A percentile compares a stretch with the other conserved stretches of the same genome.
phyloP scores from a whole-genome alignment of 805 yeast species.

The Metschnikowia kofuensis region DNA sequence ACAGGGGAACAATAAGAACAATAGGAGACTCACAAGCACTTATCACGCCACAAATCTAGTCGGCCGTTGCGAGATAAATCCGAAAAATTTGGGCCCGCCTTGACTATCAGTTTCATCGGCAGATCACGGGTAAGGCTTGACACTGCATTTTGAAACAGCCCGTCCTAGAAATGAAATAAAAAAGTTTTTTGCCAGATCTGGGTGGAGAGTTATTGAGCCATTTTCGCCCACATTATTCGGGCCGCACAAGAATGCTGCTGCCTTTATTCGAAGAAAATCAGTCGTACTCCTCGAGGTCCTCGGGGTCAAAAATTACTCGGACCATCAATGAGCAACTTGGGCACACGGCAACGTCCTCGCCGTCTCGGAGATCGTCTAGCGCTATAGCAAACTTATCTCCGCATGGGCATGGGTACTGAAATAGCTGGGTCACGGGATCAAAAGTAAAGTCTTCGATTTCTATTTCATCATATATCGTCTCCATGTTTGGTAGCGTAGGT shows the following conservation, averaged over 20 bases:
- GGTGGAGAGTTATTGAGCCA: too few species aligned
- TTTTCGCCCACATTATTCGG: too few species aligned
- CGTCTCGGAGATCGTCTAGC: conserved; percentile 82
- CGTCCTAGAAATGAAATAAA: not conserved
- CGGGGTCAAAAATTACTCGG: conserved; percentile 80
- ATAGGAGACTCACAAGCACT: not conserved
- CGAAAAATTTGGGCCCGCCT: conserved; percentile 2
- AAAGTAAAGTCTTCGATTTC: conserved; percentile 96
- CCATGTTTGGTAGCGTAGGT: conserved; percentile 31
- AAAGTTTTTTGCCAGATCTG: too few species aligned
- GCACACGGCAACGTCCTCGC: conserved; percentile 92
- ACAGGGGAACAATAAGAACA: too few species aligned
- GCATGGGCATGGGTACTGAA: conserved; percentile 97
- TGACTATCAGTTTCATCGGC: not conserved
- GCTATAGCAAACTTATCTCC: conserved; percentile 91
- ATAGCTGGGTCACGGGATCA: conserved; percentile 76
- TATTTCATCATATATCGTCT: conserved; percentile 82
- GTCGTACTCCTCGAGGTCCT: conserved; percentile 46
- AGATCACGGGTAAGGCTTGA: not conserved
- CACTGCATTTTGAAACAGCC: not conserved
- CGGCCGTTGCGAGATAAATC: conserved; percentile 1
- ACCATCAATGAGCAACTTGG: conserved; percentile 95
- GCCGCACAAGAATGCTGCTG: too few species aligned
- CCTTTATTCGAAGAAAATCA: not conserved
- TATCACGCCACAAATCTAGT: not conserved